Evolutionary conservation across 805 yeast species (phyloP), one percentile per base, ranked within the genome.

Genomic region (Starmerella bombi): DNA sequence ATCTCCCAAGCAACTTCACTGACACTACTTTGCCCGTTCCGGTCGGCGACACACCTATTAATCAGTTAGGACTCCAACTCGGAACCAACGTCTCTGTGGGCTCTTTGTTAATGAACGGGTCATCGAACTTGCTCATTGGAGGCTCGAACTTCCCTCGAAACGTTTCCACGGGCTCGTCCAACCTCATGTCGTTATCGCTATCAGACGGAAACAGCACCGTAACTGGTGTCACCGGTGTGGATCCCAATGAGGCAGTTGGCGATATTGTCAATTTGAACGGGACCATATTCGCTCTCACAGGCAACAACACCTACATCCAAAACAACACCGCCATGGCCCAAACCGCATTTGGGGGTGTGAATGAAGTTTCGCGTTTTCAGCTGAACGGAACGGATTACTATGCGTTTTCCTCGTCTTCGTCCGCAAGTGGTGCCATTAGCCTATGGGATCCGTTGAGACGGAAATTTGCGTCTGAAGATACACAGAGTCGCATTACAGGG

Each of bases 1-100:
- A 78, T 58, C 75, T 83, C 1, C 60, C 75, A 28, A 59, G 71
- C 2, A 85, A 85, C 56, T 83, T 80, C 56, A 62, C 78, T 8
- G 17, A 31, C 33, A 36, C 56, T 4, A 10, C 48, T 49, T 60
- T 25, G 40, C 54, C 43, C 20, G 45, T 18, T 49, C 61, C 7
- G 61, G 75, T 31, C 74, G 38, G 75, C 0, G 67, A 72, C 48
- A 66, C 80, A 0, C 54, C 72, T 2, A 46, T 77, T 32, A 61
- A 48, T 48, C 56, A 18, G 50, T 63, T 44, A 6, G 64, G 66
- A n/a, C 47, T 60, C 3, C 35, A 50, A 2, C 41, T 70, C 4
- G 65, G 68, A 15, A 46, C 57, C 3, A 55, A 63, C 41, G 69
- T 75, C 3, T 54, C 60, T 5, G 60, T 77, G 5, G 56, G 50